Evolutionary conservation across 148 eudicot species (phyloP).

Genomic region (Cornus controversa): DNA sequence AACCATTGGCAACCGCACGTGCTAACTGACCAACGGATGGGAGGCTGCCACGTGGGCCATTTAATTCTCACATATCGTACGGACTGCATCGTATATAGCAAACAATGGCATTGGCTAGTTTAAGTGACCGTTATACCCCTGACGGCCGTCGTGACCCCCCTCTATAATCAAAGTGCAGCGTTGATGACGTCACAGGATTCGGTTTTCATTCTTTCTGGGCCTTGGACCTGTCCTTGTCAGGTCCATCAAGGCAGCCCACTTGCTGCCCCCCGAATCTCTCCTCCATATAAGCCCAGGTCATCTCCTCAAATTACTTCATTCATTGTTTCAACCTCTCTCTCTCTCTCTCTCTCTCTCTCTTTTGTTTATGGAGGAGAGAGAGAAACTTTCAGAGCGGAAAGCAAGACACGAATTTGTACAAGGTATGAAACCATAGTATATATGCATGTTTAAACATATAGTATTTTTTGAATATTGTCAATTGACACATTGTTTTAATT

Average conservation of each 20-base stretch:
- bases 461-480: no score
- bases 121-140: not conserved
- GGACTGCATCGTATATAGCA: not conserved
- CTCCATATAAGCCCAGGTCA: constrained; percentile 27
- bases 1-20: not conserved
- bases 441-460: no score
- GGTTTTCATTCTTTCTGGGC: constrained; percentile 30
- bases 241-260: constrained; percentile 35
- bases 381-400: constrained; percentile 19
- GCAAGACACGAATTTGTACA: constrained; percentile 22
- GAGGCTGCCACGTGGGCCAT: not conserved
- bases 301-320: constrained; percentile 4
- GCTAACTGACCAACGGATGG: not conserved
- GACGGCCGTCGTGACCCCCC: no score
- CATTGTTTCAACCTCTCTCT: constrained; percentile 9
- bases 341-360: constrained; percentile 18
- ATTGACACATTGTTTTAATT: not conserved
- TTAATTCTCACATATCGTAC: not conserved
- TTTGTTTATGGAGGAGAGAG: constrained; percentile 26
- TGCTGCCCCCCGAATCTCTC: constrained; percentile 13
- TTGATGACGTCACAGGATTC: not conserved
- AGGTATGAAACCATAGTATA: constrained; percentile 21
- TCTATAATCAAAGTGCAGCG: no score
- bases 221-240: constrained; percentile 36
- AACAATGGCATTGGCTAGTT: not conserved